These are phyloP conservation scores for Platanus orientalis DNA, from an alignment of 164 flowering plant species.

Conservation along the genomic window DNA sequence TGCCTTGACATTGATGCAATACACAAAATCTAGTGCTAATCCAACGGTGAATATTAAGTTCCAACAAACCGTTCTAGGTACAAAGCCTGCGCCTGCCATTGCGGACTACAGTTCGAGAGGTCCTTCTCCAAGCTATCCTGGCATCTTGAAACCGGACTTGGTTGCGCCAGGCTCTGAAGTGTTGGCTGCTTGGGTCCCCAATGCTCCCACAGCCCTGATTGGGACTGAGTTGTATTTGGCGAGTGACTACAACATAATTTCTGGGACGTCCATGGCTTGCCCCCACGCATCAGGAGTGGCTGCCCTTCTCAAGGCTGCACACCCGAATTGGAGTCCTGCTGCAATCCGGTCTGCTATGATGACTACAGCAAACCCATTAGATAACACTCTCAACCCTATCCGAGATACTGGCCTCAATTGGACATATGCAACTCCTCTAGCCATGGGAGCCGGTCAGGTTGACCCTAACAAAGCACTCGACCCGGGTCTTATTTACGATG, in stretches of 20 bases:
- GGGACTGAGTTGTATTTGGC: too few species aligned
- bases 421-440: slow-evolving; percentile 46
- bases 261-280: slow-evolving; percentile 77
- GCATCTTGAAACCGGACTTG: slow-evolving; percentile 59
- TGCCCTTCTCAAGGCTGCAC: slow-evolving; percentile 48
- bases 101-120: slow-evolving; percentile 52
- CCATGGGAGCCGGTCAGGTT: slow-evolving; percentile 65
- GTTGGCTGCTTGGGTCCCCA: slow-evolving; percentile 66
- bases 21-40: too few species aligned
- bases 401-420: slow-evolving; percentile 21
- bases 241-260: too few species aligned
- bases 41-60: too few species aligned
- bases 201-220: too few species aligned
- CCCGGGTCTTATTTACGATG: slow-evolving; percentile 67
- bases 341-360: slow-evolving; percentile 72
- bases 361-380: slow-evolving; percentile 47
- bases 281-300: slow-evolving; percentile 68
- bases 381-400: slow-evolving; percentile 42
- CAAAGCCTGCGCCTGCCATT: slow-evolving; percentile 47
- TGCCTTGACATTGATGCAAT: too few species aligned
- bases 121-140: slow-evolving; percentile 33
- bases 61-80: slow-evolving; percentile 30
- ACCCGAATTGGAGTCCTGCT: slow-evolving; percentile 72
- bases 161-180: slow-evolving; percentile 49
- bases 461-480: slow-evolving; percentile 63